phyloP scores from a whole-genome alignment of 1,284 basidiomycete genomes.

The Sparassis latifolia region DNA sequence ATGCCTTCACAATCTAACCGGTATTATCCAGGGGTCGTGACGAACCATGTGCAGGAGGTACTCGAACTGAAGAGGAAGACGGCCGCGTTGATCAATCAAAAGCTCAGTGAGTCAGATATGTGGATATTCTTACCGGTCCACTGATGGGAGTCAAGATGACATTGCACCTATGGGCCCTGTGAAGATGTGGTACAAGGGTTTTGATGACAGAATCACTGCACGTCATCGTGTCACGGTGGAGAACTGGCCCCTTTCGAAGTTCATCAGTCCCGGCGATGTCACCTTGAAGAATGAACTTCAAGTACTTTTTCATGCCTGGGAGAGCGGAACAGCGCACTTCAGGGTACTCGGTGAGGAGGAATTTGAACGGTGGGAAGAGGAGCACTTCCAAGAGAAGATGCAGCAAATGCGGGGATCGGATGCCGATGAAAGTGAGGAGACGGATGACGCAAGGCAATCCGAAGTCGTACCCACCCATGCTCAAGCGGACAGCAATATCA shows the following conservation, averaged over 20 bases:
- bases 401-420: background rate
- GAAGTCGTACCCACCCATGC: no score
- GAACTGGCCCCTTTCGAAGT: conserved; percentile 19
- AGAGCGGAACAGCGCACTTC: conserved; percentile 7
- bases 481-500: no score
- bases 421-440: background rate
- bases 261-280: conserved; percentile 14
- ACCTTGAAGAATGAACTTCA: conserved; percentile 13
- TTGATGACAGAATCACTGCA: conserved; percentile 17
- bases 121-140: background rate
- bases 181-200: conserved; percentile 17
- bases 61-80: conserved; percentile 4
- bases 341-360: conserved; percentile 11
- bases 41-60: conserved; percentile 2
- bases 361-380: conserved; percentile 5
- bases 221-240: conserved; percentile 14
- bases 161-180: conserved; percentile 4
- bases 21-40: background rate
- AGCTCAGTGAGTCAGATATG: conserved; percentile 8
- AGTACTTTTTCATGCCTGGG: conserved; percentile 11
- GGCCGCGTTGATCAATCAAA: conserved; percentile 9
- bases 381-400: background rate
- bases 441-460: background rate
- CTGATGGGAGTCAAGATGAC: conserved; percentile 3
- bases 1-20: background rate